These are phyloP conservation scores for Arabis alpina DNA, from an alignment of 345 rosid species.

Conservation along the genomic window DNA sequence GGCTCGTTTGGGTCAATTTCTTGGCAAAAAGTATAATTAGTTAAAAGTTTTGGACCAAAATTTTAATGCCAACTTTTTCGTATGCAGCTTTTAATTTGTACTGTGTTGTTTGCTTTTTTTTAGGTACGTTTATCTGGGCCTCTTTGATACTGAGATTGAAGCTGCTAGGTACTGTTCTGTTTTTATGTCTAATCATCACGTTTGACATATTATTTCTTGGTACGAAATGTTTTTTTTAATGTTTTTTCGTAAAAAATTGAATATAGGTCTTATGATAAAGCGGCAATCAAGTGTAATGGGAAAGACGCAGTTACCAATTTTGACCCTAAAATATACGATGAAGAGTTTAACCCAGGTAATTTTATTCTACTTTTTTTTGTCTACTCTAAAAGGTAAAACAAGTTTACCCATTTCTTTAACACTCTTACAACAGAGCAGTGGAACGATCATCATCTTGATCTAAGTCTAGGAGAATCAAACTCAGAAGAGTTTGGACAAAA, in stretches of 20 bases:
- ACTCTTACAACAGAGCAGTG: conserved; percentile 7
- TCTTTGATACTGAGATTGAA: conserved; percentile 92
- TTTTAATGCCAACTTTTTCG: neutral
- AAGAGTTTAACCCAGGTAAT: conserved; percentile 59
- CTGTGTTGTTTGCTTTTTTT: conserved; percentile 1
- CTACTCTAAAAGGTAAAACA: too few species aligned
- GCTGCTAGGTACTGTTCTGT: conserved; percentile 74
- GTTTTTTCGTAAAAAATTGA: neutral
- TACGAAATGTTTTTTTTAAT: conserved; percentile 2
- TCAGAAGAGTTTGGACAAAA: conserved; percentile 22
- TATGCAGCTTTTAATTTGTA: neutral
- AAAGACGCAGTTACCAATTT: conserved; percentile 96
- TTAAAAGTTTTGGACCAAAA: neutral
- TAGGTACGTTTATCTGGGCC: conserved; percentile 91
- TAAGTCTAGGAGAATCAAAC: conserved; percentile 74
- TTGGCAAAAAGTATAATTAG: conserved; percentile 75
- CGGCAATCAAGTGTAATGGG: conserved; percentile 91
- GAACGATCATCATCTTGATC: conserved; percentile 70
- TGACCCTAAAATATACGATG: conserved; percentile 80
- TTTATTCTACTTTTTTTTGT: neutral
- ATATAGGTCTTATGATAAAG: conserved; percentile 80
- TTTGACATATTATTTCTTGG: conserved; percentile 1
- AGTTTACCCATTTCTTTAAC: neutral
- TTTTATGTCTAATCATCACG: conserved; percentile 19
- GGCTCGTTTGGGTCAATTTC: conserved; percentile 93